Conservation (phyloP, 2,329 filamentous ascomycete species). For the Elsinoe batatas region DNA sequence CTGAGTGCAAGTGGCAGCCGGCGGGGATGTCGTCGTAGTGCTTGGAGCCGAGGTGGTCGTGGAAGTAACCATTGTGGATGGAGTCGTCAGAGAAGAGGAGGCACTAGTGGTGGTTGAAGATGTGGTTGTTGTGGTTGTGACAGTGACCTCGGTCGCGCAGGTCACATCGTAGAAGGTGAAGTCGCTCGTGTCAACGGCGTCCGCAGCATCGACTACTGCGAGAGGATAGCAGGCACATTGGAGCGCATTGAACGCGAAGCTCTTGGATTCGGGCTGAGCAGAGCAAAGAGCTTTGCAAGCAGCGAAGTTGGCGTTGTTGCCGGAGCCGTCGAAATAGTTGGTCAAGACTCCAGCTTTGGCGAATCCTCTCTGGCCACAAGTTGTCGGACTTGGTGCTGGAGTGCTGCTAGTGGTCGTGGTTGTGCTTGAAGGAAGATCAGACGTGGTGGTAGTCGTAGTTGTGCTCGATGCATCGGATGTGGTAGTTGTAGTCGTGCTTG, state of each 20-base stretch:
- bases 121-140: conserved; percentile 1
- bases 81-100: not conserved
- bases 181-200: not conserved
- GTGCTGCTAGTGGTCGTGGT: not conserved
- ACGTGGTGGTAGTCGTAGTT: not conserved
- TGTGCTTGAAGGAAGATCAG: not conserved
- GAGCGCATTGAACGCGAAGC: not conserved
- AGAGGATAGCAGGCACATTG: not conserved
- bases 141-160: not conserved
- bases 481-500: not conserved
- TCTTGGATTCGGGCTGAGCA: not conserved
- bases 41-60: not conserved
- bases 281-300: conserved; percentile 5
- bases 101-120: not conserved
- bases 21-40: not conserved
- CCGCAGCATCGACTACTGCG: not conserved
- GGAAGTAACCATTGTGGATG: not conserved
- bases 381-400: not conserved
- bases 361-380: not conserved
- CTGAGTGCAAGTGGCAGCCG: conserved; percentile 4
- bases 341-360: not conserved
- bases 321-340: conserved; percentile 1
- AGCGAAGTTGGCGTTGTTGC: not conserved
- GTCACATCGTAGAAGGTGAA: conserved; percentile 1
- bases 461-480: not conserved